Percentiles rank a stretch among this genome's conserved stretches.
These are phyloP conservation scores for Taxawa tesnikishii DNA, from an alignment of 2,329 filamentous ascomycete genomes.

Conservation along the genomic window DNA sequence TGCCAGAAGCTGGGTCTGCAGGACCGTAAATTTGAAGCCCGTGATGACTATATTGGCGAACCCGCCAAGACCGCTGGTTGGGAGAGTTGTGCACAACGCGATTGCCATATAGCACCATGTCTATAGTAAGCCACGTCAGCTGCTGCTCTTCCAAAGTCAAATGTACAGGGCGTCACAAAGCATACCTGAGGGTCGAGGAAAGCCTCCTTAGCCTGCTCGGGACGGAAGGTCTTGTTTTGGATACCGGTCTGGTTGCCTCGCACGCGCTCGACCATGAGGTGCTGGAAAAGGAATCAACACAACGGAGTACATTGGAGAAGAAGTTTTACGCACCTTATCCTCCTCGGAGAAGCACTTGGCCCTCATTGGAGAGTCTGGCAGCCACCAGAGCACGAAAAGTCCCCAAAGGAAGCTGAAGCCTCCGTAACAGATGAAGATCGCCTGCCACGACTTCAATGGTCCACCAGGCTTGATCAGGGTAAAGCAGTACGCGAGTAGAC, in stretches of 20 bases:
- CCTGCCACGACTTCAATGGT: constrained; percentile 45
- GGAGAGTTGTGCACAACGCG: constrained; percentile 59
- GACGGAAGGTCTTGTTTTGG: constrained; percentile 36
- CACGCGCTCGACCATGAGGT: constrained; percentile 37
- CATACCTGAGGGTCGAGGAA: constrained; percentile 51
- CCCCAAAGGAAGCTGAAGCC: constrained; percentile 51
- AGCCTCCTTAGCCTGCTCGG: constrained; percentile 43
- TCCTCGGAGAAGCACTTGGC: constrained; percentile 55
- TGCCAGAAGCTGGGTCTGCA: constrained; percentile 60
- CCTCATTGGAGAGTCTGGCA: constrained; percentile 60
- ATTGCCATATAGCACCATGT: not conserved
- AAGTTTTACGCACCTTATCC: constrained; percentile 6
- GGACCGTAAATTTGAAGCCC: constrained; percentile 50
- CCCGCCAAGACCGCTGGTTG: constrained; percentile 58
- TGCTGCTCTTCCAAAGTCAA: too few species aligned
- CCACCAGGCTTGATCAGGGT: constrained; percentile 16
- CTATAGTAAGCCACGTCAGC: too few species aligned
- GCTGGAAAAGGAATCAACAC: constrained; percentile 49
- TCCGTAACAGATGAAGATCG: constrained; percentile 57
- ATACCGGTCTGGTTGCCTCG: constrained; percentile 33
- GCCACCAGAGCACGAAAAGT: constrained; percentile 49
- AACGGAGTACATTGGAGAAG: constrained; percentile 24
- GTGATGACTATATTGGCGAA: constrained; percentile 67
- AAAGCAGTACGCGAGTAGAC: constrained; percentile 49
- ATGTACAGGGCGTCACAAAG: constrained; percentile 31